phyloP scores from a whole-genome alignment of 192 early-diverging fungal genomes.

The Dissophora globulifera region DNA sequence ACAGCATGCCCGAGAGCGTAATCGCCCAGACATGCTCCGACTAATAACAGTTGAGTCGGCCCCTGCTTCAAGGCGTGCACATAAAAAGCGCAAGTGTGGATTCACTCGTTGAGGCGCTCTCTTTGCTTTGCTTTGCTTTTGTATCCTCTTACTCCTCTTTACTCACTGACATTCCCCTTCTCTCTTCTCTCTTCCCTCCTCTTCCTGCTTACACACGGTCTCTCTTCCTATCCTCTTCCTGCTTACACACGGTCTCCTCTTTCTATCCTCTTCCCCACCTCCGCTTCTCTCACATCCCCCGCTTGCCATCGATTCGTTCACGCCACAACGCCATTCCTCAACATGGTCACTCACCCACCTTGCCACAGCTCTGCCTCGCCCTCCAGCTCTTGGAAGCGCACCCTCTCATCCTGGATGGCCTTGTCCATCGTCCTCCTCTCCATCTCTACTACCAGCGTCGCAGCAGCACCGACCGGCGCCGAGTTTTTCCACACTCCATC shows the following conservation, averaged over 20 bases:
- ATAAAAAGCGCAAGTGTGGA: too few species aligned
- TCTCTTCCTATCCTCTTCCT: background rate
- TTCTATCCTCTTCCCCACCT: background rate
- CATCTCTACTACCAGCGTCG: background rate
- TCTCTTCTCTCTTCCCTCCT: background rate
- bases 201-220: background rate
- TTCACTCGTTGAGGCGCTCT: too few species aligned
- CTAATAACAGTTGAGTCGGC: too few species aligned
- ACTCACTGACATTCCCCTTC: background rate
- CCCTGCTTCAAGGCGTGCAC: too few species aligned
- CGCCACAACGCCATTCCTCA: too few species aligned
- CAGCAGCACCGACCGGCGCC: background rate
- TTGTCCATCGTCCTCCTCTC: background rate
- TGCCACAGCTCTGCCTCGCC: background rate
- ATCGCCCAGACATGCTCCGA: too few species aligned
- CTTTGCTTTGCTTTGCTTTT: background rate
- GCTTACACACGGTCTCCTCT: background rate
- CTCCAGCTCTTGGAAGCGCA: background rate
- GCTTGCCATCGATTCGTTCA: background rate
- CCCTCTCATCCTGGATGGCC: background rate
- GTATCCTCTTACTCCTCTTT: background rate
- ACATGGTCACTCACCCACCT: background rate
- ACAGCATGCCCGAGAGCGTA: too few species aligned
- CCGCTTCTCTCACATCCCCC: background rate
- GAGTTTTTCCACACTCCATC: background rate